phyloP scores from a whole-genome alignment of 2,329 filamentous ascomycete species.

The Delphinella strobiligena region DNA sequence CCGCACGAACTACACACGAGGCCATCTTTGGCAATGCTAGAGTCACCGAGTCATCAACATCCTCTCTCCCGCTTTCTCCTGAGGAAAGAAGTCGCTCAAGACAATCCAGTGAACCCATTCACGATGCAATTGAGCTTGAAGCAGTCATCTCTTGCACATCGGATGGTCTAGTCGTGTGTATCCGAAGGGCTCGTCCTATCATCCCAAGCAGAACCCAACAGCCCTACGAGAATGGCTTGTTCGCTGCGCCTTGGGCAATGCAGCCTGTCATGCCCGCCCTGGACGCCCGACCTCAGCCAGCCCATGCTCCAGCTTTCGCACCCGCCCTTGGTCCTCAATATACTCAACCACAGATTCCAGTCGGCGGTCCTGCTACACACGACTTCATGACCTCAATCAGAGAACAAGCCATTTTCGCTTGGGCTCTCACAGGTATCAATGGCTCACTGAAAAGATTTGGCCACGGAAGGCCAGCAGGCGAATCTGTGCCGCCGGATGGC shows the following conservation, averaged over 20 bases:
- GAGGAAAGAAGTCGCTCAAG: conserved; percentile 13
- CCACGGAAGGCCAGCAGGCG: conserved; percentile 49
- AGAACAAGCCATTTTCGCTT: conserved; percentile 79
- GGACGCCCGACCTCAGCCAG: conserved; percentile 20
- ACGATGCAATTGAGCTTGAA: conserved; percentile 57
- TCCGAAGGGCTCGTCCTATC: conserved; percentile 60
- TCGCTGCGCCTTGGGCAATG: conserved; percentile 68
- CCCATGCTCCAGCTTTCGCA: conserved; percentile 22
- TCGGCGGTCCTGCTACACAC: conserved; percentile 40
- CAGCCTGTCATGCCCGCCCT: conserved; percentile 45
- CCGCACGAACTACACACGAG: conserved; percentile 26
- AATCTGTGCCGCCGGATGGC: conserved; percentile 49
- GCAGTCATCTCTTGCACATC: conserved; percentile 87
- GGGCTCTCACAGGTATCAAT: conserved; percentile 71
- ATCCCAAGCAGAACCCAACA: conserved; percentile 43
- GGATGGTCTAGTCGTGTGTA: conserved; percentile 71
- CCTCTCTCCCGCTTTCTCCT: conserved; percentile 20
- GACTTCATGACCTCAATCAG: conserved; percentile 70
- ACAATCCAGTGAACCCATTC: conserved; percentile 8
- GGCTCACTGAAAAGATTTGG: conserved; percentile 56
- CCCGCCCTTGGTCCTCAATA: conserved; percentile 23
- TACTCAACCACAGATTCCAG: conserved; percentile 19
- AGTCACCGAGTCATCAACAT: conserved; percentile 24
- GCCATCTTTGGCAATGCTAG: conserved; percentile 31
- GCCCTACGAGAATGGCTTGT: conserved; percentile 51